Base-by-base conservation (phyloP, 768 basidiomycete genomes). In the Ramaria sp. region DNA sequence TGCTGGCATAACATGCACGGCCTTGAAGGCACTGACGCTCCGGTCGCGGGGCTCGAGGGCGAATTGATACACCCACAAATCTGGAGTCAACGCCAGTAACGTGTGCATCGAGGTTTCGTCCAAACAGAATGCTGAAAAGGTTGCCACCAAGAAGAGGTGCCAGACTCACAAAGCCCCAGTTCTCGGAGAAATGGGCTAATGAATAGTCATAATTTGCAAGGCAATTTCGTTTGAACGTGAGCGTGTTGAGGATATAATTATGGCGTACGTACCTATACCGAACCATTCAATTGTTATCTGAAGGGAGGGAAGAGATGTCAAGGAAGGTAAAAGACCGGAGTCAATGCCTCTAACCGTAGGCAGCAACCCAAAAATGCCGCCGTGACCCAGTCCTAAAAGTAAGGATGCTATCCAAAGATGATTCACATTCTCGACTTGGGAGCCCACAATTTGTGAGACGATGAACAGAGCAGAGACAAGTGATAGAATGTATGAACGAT, bases 81-180 rank as follows among this genome's bases (percentile, higher is more conserved):
- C 61, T 53, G 15, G 54, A 30, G 19, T 59, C 27, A 13, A 54
- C 59, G 27, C 62, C 58, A 19, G 70, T 59, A 4, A 71, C 79
- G 62, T 94, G 88, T 3, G 83, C 74, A 62, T 95, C 92, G 31
- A 92, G 76, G 62, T 89, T 86, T 49, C 73, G 75, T 5, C 92
- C 92, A 63, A 93, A 94, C 45, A 83, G 72, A 52, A 94, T 62
- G n/a, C 89, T 91, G 67, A 91, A 88, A 1, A 92, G 47, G 69
- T 93, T 94, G 0, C 86, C 86, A 3, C 85, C 88, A 6, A 84
- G n/a, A 11, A 71, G 65, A 1, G 92, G 89, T 0, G 87, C 78
- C 48, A 90, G 69, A 19, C 81, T 79, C 24, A 87, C 73, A 65
- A 79, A 88, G 9, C 91, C 91, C 86, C 86, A 91, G 69, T 93